phyloP scores from a whole-genome alignment of 2,329 filamentous ascomycete species.

The Alternaria longipes region DNA sequence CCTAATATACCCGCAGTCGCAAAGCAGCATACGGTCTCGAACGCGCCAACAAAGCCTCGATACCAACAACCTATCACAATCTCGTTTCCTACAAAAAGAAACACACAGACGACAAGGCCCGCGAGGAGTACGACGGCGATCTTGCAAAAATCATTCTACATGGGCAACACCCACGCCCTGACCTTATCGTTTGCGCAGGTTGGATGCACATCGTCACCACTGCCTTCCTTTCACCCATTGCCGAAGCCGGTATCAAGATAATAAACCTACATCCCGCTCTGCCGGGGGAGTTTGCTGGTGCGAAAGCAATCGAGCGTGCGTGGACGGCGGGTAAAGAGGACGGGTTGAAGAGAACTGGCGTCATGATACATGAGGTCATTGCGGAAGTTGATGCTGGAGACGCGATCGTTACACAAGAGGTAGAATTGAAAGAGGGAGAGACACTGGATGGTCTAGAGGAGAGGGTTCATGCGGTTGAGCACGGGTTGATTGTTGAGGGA shows the following conservation, averaged over 20 bases:
- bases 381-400: slow-evolving; percentile 80
- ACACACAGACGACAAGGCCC: slow-evolving; percentile 62
- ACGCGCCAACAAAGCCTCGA: slow-evolving; percentile 66
- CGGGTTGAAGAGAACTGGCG: slow-evolving; percentile 73
- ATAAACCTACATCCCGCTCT: slow-evolving; percentile 86
- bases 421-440: slow-evolving; percentile 68
- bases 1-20: slow-evolving; percentile 31
- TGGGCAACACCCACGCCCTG: slow-evolving; percentile 62
- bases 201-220: slow-evolving; percentile 86
- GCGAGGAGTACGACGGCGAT: slow-evolving; percentile 77
- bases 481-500: slow-evolving; percentile 80
- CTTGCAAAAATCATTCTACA: slow-evolving; percentile 73
- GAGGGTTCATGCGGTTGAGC: slow-evolving; percentile 80
- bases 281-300: slow-evolving; percentile 79
- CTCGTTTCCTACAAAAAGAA: slow-evolving; percentile 78
- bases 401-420: slow-evolving; percentile 75
- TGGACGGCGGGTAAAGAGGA: slow-evolving; percentile 76
- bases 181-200: slow-evolving; percentile 80
- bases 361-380: slow-evolving; percentile 88
- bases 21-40: slow-evolving; percentile 71
- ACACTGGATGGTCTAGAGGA: slow-evolving; percentile 71
- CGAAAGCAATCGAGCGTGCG: slow-evolving; percentile 79
- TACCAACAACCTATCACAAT: slow-evolving; percentile 84
- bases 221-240: slow-evolving; percentile 74
- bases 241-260: slow-evolving; percentile 68